Percentiles rank a stretch among this genome's conserved stretches.
Conservation (phyloP, 257 asterid species). For the Scutellaria galericulata region DNA sequence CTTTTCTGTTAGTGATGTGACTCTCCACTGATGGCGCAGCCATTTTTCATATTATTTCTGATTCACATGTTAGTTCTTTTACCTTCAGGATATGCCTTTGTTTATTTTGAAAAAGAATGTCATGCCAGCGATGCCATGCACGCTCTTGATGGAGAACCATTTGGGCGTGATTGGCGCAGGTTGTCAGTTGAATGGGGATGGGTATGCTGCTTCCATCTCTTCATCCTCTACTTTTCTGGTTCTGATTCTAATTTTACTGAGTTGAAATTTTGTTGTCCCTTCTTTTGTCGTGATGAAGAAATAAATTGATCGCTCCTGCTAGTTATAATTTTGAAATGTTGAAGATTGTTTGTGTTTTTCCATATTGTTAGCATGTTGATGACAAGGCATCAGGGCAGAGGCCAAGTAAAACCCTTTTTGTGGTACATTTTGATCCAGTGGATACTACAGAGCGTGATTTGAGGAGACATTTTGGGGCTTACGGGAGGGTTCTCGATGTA, state of each 20-base stretch:
- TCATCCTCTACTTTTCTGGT: background rate
- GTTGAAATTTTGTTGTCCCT: background rate
- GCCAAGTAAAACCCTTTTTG: constrained; percentile 83
- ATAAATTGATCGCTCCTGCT: too few relatives aligned
- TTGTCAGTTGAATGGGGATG: constrained; percentile 92
- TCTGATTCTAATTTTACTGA: too few relatives aligned
- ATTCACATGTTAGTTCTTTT: constrained; percentile 37
- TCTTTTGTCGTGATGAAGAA: background rate
- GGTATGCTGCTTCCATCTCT: constrained; percentile 39
- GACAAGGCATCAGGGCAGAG: constrained; percentile 65
- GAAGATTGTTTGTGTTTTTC: constrained; percentile 4
- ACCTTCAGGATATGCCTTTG: constrained; percentile 81
- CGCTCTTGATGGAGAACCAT: constrained; percentile 61
- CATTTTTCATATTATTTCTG: background rate
- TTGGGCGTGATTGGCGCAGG: constrained; percentile 73
- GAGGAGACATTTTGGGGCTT: constrained; percentile 85
- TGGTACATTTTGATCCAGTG: constrained; percentile 86
- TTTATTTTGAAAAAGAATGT: constrained; percentile 86
- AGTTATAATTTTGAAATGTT: background rate
- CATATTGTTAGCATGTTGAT: constrained; percentile 61
- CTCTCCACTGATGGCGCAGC: constrained; percentile 29
- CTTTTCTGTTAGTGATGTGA: constrained; percentile 46
- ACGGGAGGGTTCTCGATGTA: constrained; percentile 78
- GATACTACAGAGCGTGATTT: constrained; percentile 69
- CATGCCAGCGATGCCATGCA: constrained; percentile 90